These are phyloP conservation scores for Aspergillus fructus DNA, from an alignment of 2,329 filamentous ascomycete genomes.

Conservation along the genomic window DNA sequence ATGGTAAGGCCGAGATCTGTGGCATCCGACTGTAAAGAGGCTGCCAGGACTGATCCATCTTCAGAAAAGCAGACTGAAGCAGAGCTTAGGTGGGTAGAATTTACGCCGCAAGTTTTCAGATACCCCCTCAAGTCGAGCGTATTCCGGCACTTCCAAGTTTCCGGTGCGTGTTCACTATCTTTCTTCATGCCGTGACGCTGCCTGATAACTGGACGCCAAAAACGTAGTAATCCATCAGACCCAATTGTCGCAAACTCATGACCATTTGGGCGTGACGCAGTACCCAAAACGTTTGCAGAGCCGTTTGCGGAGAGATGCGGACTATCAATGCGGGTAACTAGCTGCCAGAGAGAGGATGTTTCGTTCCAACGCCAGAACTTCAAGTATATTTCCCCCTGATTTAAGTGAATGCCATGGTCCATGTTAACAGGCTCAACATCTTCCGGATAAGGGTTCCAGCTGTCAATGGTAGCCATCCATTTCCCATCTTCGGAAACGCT, in stretches of 20 bases:
- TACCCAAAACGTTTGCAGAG: conserved; percentile 64
- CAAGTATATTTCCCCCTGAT: conserved; percentile 70
- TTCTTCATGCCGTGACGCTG: conserved; percentile 67
- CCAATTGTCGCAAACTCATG: conserved; percentile 82
- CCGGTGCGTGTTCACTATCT: conserved; percentile 52
- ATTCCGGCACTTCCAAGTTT: conserved; percentile 72
- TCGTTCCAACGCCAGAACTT: conserved; percentile 82
- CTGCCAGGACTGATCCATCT: conserved; percentile 80
- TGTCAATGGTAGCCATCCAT: conserved; percentile 90
- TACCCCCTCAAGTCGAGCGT: conserved; percentile 49
- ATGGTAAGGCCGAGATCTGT: conserved; percentile 64
- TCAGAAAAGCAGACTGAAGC: conserved; percentile 76
- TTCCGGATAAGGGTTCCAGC: conserved; percentile 73
- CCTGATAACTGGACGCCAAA: conserved; percentile 76
- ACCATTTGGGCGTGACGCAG: conserved; percentile 68
- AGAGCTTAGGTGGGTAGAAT: conserved; percentile 39
- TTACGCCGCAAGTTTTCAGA: conserved; percentile 25
- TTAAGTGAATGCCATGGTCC: conserved; percentile 38
- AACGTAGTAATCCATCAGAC: conserved; percentile 71
- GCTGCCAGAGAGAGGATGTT: conserved; percentile 61
- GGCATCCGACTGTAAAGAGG: conserved; percentile 43
- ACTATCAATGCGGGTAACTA: conserved; percentile 79
- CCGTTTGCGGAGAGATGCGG: conserved; percentile 66
- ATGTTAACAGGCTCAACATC: conserved; percentile 63
- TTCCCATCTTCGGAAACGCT: conserved; percentile 75